A percentile compares a stretch with the other conserved stretches of the same genome.
phyloP scores from a whole-genome alignment of 73 alveolate genomes.

The Loxodes magnus region DNA sequence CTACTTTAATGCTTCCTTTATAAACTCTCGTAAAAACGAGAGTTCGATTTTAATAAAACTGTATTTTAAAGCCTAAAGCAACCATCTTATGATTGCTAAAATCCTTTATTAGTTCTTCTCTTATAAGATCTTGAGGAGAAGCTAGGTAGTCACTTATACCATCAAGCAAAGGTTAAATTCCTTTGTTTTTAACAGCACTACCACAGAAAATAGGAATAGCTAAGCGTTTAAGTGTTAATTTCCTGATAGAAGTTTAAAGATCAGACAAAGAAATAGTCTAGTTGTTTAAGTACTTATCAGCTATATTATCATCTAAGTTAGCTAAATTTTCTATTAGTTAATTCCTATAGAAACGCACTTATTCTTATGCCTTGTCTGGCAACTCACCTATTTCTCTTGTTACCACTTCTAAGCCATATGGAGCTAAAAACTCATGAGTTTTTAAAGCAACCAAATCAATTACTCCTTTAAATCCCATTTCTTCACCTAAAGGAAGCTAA shows the following conservation, averaged over 20 bases:
- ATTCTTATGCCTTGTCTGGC: slow-evolving; percentile 8
- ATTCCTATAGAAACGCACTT: slow-evolving; percentile 12
- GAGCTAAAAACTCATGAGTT: slow-evolving; percentile 23
- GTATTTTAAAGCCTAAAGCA: slow-evolving; percentile 65
- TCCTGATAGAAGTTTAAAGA: slow-evolving; percentile 31
- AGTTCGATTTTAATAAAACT: slow-evolving; percentile 52
- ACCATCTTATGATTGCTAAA: slow-evolving; percentile 6
- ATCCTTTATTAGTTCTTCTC: slow-evolving; percentile 5
- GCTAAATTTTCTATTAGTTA: slow-evolving; percentile 31
- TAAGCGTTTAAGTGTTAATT: slow-evolving; percentile 14
- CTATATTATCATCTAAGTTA: slow-evolving; percentile 39
- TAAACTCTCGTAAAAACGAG: slow-evolving; percentile 65
- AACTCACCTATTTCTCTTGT: slow-evolving; percentile 6
- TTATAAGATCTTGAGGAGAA: slow-evolving; percentile 47
- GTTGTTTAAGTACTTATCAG: slow-evolving; percentile 32
- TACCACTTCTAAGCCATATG: slow-evolving; percentile 21
- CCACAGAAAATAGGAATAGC: slow-evolving; percentile 68
- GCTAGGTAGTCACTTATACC: slow-evolving; percentile 56
- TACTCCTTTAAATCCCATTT: slow-evolving; percentile 3
- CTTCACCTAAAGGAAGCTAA: slow-evolving; percentile 14
- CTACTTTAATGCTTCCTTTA: slow-evolving; percentile 42
- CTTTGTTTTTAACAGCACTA: slow-evolving; percentile 69
- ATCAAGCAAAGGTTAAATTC: slow-evolving; percentile 67
- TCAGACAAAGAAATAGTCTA: slow-evolving; percentile 15
- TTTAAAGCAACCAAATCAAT: slow-evolving; percentile 38